A percentile compares a stretch with the other conserved stretches of the same genome.
These are phyloP conservation scores for Phytopythium chamaehyphon DNA, from an alignment of 352 stramenopile genomes.

Conservation along the genomic window DNA sequence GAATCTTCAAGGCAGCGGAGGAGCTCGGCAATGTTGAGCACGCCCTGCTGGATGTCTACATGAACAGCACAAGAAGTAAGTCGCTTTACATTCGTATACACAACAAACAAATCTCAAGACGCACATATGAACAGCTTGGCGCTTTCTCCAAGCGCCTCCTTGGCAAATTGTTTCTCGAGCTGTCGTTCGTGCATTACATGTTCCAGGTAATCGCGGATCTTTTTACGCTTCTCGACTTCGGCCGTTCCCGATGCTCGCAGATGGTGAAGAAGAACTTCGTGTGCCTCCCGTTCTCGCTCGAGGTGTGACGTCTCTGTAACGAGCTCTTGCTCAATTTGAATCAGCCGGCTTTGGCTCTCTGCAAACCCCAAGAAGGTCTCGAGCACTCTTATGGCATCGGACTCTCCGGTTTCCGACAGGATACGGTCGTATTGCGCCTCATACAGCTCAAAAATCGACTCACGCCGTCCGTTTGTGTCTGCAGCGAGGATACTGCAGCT, in stretches of 20 bases:
- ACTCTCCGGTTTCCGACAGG: conserved; percentile 42
- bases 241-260: conserved; percentile 44
- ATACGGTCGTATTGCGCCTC: conserved; percentile 56
- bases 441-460: conserved; percentile 58
- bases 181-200: conserved; percentile 32
- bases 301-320: conserved; percentile 19
- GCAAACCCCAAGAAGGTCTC: conserved; percentile 41
- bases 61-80: not conserved
- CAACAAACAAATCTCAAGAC: conserved; percentile 6
- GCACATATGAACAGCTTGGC: conserved; percentile 50
- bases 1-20: conserved; percentile 44
- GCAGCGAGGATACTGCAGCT: conserved; percentile 23
- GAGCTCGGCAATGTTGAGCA: conserved; percentile 52
- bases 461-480: conserved; percentile 20
- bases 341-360: conserved; percentile 26
- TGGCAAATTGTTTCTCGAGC: conserved; percentile 29
- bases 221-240: conserved; percentile 47
- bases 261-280: conserved; percentile 24
- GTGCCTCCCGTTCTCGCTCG: conserved; percentile 21
- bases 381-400: conserved; percentile 40
- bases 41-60: conserved; percentile 46
- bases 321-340: conserved; percentile 50
- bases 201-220: conserved; percentile 53
- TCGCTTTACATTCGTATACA: too few relatives aligned
- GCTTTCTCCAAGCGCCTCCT: conserved; percentile 34